A percentile compares a stretch with the other conserved stretches of the same genome.
phyloP scores from a whole-genome alignment of 495 filamentous ascomycete genomes.

The Tuber calosporum region DNA sequence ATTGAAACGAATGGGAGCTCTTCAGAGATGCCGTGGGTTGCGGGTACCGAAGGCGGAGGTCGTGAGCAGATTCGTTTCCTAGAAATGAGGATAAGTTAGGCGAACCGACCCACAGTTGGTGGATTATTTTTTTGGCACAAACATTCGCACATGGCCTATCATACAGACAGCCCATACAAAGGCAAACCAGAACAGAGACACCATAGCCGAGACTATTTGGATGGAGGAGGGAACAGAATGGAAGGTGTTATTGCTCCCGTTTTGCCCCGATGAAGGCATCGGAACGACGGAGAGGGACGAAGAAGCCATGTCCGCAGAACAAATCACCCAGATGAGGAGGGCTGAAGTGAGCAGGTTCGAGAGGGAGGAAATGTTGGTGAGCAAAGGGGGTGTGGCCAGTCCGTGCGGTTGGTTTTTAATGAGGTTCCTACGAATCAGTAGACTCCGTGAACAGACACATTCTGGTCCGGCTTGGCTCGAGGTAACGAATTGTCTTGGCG shows the following conservation, averaged over 20 bases:
- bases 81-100: not conserved
- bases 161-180: slow-evolving; percentile 52
- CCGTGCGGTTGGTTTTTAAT: not conserved
- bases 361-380: not conserved
- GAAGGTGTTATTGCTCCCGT: not conserved
- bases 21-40: slow-evolving; percentile 25
- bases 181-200: slow-evolving; percentile 56
- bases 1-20: slow-evolving; percentile 74
- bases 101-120: not conserved
- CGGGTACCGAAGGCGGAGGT: slow-evolving; percentile 18
- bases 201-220: slow-evolving; percentile 23
- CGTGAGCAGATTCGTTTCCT: slow-evolving; percentile 22
- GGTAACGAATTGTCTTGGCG: not conserved
- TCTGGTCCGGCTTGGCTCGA: not conserved
- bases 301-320: not conserved
- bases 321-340: not conserved
- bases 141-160: slow-evolving; percentile 58
- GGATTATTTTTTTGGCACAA: slow-evolving; percentile 25
- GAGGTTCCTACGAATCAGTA: not conserved
- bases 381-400: not conserved
- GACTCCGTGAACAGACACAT: not conserved
- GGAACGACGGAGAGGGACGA: not conserved
- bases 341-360: not conserved
- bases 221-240: not conserved
- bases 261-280: not conserved